phyloP scores from a whole-genome alignment of 2,329 filamentous ascomycete species.

The Talaromyces marneffei region DNA sequence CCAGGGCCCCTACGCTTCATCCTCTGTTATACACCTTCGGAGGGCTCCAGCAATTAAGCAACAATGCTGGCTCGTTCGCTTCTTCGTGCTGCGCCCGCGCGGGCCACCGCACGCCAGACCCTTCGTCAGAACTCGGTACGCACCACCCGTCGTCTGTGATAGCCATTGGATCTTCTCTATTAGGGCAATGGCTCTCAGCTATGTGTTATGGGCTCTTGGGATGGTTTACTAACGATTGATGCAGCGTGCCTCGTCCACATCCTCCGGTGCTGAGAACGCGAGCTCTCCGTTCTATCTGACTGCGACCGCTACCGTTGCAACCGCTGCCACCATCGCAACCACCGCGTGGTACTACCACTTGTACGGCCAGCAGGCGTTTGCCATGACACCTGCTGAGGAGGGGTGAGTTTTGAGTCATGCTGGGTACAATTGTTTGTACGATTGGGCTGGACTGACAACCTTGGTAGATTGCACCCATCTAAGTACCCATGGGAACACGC shows the following conservation, averaged over 20 bases:
- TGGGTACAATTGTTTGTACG: neutral
- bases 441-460: conserved; percentile 16
- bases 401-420: conserved; percentile 67
- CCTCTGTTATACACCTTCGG: conserved; percentile 27
- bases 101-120: conserved; percentile 71
- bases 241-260: conserved; percentile 62
- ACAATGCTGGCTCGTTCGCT: conserved; percentile 81
- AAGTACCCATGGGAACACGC: conserved; percentile 93
- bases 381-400: conserved; percentile 92
- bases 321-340: conserved; percentile 77
- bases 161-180: conserved; percentile 26
- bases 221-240: conserved; percentile 31
- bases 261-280: conserved; percentile 57
- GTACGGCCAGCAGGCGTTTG: conserved; percentile 81
- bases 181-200: conserved; percentile 25
- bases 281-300: conserved; percentile 77
- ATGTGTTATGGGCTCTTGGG: conserved; percentile 24
- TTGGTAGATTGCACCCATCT: conserved; percentile 74
- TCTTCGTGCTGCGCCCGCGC: conserved; percentile 80
- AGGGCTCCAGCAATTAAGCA: conserved; percentile 49
- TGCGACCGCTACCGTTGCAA: conserved; percentile 79
- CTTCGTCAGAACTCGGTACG: conserved; percentile 69
- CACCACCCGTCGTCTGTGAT: conserved; percentile 31
- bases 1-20: conserved; percentile 27
- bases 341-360: conserved; percentile 97